Conservation (phyloP, 352 stramenopile species). For the Phytophthora multivora region DNA sequence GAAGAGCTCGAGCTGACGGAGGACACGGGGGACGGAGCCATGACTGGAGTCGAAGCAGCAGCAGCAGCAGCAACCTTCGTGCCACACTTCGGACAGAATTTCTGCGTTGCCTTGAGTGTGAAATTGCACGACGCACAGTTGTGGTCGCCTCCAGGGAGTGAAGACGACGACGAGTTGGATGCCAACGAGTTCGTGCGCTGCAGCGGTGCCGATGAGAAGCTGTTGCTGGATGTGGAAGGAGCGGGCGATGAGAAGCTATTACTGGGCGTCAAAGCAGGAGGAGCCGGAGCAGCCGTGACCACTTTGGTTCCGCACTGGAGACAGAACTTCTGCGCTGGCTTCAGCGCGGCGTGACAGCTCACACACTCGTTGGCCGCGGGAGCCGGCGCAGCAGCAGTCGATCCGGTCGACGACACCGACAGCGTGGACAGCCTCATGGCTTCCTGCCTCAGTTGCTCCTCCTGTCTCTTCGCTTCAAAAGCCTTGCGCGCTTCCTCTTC, state of each 20-base stretch:
- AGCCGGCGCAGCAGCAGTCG: conserved; percentile 7
- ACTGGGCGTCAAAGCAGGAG: conserved; percentile 15
- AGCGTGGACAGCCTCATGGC: conserved; percentile 54
- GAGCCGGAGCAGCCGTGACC: neutral
- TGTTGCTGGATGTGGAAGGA: conserved; percentile 18
- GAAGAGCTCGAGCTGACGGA: conserved; percentile 40
- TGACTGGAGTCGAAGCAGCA: conserved; percentile 10
- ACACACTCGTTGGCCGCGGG: conserved; percentile 25
- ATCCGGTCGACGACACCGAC: conserved; percentile 19
- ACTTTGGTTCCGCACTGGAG: conserved; percentile 66
- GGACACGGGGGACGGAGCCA: conserved; percentile 30
- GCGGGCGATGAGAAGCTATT: conserved; percentile 25
- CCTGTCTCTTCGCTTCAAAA: conserved; percentile 70
- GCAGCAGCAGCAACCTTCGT: conserved; percentile 30
- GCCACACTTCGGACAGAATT: conserved; percentile 84
- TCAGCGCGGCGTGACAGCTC: conserved; percentile 20
- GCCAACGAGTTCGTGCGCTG: conserved; percentile 30
- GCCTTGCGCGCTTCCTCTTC: conserved; percentile 62
- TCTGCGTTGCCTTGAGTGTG: conserved; percentile 66
- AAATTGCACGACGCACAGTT: conserved; percentile 53
- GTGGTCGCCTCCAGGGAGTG: conserved; percentile 23
- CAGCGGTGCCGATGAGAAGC: conserved; percentile 20
- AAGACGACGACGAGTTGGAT: conserved; percentile 38
- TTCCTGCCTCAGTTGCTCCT: conserved; percentile 63
- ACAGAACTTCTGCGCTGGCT: conserved; percentile 69